Evolutionary conservation across 441 rosid genomes (phyloP).

Genomic region (Hura crepitans): DNA sequence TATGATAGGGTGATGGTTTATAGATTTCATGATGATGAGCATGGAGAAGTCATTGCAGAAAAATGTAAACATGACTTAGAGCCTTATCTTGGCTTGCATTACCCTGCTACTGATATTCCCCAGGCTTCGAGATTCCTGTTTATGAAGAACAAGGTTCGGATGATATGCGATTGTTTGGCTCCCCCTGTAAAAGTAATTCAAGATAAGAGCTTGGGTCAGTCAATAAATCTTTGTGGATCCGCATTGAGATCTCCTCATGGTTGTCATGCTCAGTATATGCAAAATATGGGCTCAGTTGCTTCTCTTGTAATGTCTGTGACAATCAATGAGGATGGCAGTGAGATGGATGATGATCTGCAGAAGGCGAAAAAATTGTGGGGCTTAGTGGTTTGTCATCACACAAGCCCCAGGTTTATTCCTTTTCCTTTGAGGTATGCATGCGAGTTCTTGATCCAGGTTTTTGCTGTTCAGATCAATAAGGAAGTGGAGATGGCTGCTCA

Average conservation of each 20-base stretch:
- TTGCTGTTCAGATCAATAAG: slow-evolving; percentile 66
- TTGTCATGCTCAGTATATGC: slow-evolving; percentile 72
- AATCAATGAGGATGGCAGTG: slow-evolving; percentile 39
- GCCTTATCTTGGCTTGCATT: slow-evolving; percentile 80
- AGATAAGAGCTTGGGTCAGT: slow-evolving; percentile 58
- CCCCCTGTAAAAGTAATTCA: slow-evolving; percentile 54
- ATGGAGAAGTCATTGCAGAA: slow-evolving; percentile 83
- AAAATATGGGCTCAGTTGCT: slow-evolving; percentile 71
- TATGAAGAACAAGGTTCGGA: slow-evolving; percentile 68
- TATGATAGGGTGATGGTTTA: slow-evolving; percentile 86
- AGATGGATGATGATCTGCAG: too few relatives aligned
- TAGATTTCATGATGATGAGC: slow-evolving; percentile 80
- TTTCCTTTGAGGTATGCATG: slow-evolving; percentile 78
- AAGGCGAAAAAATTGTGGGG: slow-evolving; percentile 76
- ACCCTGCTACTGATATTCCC: slow-evolving; percentile 79
- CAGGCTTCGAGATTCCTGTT: slow-evolving; percentile 79
- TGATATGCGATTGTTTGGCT: slow-evolving; percentile 73
- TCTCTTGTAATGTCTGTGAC: slow-evolving; percentile 63
- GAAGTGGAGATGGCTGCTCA: slow-evolving; percentile 69
- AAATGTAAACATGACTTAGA: slow-evolving; percentile 73
- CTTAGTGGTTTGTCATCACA: slow-evolving; percentile 73
- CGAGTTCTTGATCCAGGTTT: slow-evolving; percentile 75
- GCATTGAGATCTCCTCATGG: slow-evolving; percentile 67
- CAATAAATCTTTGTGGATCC: too few relatives aligned
- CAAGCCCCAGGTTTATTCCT: slow-evolving; percentile 58